phyloP scores from a whole-genome alignment of 2,329 filamentous ascomycete species.

The Hysterium pulicare region DNA sequence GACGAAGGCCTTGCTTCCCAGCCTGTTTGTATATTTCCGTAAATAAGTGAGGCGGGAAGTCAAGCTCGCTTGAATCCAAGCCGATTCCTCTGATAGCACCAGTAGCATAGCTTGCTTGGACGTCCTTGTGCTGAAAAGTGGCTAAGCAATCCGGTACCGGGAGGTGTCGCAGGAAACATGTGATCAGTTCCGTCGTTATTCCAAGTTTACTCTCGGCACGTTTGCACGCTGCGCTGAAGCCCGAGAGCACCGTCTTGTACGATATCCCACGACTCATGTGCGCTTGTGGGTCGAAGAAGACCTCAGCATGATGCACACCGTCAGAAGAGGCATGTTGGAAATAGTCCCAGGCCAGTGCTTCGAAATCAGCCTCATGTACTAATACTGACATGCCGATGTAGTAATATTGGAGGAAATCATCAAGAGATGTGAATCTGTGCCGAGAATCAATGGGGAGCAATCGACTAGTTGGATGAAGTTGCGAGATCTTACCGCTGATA shows the following conservation, averaged over 20 bases:
- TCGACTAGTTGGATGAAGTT: not conserved
- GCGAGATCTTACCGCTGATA: slow-evolving; percentile 49
- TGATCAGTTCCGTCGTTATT: slow-evolving; percentile 63
- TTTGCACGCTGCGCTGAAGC: slow-evolving; percentile 58
- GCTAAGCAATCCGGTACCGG: slow-evolving; percentile 56
- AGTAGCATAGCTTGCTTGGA: slow-evolving; percentile 44
- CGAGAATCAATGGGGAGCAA: not conserved
- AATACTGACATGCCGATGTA: slow-evolving; percentile 73
- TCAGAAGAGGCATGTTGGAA: slow-evolving; percentile 62
- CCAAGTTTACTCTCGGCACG: slow-evolving; percentile 62
- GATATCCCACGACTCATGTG: slow-evolving; percentile 62
- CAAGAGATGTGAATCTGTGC: slow-evolving; percentile 60
- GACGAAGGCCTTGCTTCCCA: slow-evolving; percentile 50
- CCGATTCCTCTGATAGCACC: slow-evolving; percentile 62
- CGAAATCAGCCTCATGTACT: slow-evolving; percentile 64
- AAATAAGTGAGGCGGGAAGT: slow-evolving; percentile 53
- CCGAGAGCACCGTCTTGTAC: slow-evolving; percentile 62
- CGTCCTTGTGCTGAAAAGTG: slow-evolving; percentile 45
- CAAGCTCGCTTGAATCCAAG: slow-evolving; percentile 59
- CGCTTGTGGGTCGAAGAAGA: slow-evolving; percentile 80
- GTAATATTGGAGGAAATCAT: slow-evolving; percentile 77
- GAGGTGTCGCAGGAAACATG: slow-evolving; percentile 70
- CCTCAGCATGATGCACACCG: slow-evolving; percentile 68
- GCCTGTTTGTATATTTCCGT: slow-evolving; percentile 59
- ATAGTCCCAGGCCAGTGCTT: slow-evolving; percentile 69